phyloP scores from a whole-genome alignment of 495 filamentous ascomycete genomes.

The Thozetella sp. region DNA sequence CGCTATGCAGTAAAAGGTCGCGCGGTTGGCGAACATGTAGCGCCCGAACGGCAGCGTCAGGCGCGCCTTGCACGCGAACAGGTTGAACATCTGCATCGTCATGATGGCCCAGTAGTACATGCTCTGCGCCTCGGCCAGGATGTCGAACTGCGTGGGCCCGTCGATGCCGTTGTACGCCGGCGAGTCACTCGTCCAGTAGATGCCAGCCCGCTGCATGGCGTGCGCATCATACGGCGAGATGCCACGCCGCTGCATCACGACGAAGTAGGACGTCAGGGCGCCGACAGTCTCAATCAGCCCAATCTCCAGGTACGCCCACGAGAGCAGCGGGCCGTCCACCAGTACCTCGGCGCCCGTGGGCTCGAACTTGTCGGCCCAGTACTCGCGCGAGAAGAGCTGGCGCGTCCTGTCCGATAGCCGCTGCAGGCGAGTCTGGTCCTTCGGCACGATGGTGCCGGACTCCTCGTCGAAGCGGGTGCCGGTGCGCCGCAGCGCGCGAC shows the following conservation, averaged over 20 bases:
- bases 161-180: constrained; percentile 25
- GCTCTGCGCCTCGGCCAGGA: constrained; percentile 29
- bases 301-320: constrained; percentile 18
- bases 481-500: constrained; percentile 21
- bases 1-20: constrained; percentile 23
- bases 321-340: constrained; percentile 28
- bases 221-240: constrained; percentile 13
- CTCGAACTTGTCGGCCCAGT: constrained; percentile 28
- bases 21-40: constrained; percentile 19
- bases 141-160: constrained; percentile 24
- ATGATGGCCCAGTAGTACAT: constrained; percentile 35
- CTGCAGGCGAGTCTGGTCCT: constrained; percentile 20
- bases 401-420: constrained; percentile 10
- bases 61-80: constrained; percentile 17
- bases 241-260: constrained; percentile 11
- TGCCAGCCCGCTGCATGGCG: constrained; percentile 25
- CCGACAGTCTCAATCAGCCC: constrained; percentile 16
- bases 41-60: constrained; percentile 13
- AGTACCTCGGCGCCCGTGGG: constrained; percentile 27
- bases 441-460: constrained; percentile 17
- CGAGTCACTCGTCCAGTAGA: constrained; percentile 23
- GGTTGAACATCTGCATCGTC: constrained; percentile 29
- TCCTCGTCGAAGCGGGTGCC: constrained; percentile 25
- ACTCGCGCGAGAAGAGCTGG: constrained; percentile 17
- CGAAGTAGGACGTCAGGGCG: constrained; percentile 13